Percentiles rank a stretch among this genome's conserved stretches.
phyloP scores from a whole-genome alignment of 805 yeast species.

The Ogataea henricii region DNA sequence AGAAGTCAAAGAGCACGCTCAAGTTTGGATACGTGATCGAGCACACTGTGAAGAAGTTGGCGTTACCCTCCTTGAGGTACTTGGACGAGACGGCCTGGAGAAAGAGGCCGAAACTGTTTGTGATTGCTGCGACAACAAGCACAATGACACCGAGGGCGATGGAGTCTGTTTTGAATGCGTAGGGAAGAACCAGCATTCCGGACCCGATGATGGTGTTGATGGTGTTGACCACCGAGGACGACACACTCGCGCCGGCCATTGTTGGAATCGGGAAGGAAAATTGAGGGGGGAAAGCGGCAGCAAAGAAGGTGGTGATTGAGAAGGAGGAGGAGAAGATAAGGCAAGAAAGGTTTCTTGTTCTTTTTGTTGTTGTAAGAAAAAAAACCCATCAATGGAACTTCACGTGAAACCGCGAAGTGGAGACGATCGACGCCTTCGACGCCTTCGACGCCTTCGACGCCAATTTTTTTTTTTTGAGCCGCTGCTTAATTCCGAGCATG shows the following conservation, averaged over 20 bases:
- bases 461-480: no score
- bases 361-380: no score
- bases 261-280: not conserved
- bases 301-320: not conserved
- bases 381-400: no score
- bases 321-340: no score
- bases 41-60: constrained; percentile 74
- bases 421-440: not conserved
- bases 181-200: constrained; percentile 76
- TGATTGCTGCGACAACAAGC: constrained; percentile 59
- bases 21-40: constrained; percentile 71
- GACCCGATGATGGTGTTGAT: constrained; percentile 82
- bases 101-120: constrained; percentile 69
- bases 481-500: not conserved
- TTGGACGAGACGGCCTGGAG: constrained; percentile 61
- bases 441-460: not conserved
- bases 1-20: constrained; percentile 69
- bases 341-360: not conserved
- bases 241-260: constrained; percentile 44
- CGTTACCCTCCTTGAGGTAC: constrained; percentile 57
- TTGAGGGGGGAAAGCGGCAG: not conserved
- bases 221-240: constrained; percentile 65
- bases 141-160: constrained; percentile 56
- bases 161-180: constrained; percentile 70
- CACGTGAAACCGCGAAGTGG: not conserved